phyloP scores from a whole-genome alignment of 441 rosid genomes.

The Bruguiera hainesii region DNA sequence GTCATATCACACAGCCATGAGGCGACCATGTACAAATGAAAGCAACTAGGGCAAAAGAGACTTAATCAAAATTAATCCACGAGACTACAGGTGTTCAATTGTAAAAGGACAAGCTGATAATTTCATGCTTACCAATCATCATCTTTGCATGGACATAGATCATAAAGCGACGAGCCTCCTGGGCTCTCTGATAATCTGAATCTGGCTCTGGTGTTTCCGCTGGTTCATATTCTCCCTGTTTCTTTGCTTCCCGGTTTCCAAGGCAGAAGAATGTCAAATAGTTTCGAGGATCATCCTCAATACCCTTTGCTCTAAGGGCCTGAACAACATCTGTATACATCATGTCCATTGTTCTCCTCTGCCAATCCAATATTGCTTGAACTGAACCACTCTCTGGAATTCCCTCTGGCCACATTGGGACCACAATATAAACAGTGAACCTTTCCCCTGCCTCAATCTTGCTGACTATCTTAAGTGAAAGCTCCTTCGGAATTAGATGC shows the following conservation, averaged over 20 bases:
- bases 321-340: constrained; percentile 53
- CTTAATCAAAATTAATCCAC: not conserved
- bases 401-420: constrained; percentile 94
- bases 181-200: constrained; percentile 3
- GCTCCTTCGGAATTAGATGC: constrained; percentile 76
- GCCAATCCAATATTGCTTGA: constrained; percentile 5
- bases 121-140: constrained; percentile 57
- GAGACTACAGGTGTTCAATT: not conserved
- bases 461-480: constrained; percentile 73
- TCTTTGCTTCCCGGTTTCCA: constrained; percentile 55
- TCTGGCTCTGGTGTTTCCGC: not conserved
- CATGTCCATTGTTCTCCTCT: constrained; percentile 23
- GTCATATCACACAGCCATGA: not conserved
- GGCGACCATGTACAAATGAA: not conserved
- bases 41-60: not conserved
- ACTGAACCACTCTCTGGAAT: constrained; percentile 3
- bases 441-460: constrained; percentile 73
- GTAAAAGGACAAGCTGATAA: not conserved
- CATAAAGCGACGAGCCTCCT: constrained; percentile 51
- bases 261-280: constrained; percentile 81
- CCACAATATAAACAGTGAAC: constrained; percentile 61
- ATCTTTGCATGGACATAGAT: constrained; percentile 87
- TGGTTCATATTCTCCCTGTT: constrained; percentile 13
- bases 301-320: constrained; percentile 38
- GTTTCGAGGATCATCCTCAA: constrained; percentile 47